Evolutionary conservation across 305 asterid species (phyloP).

Genomic region (Stenogyne calaminthoides): DNA sequence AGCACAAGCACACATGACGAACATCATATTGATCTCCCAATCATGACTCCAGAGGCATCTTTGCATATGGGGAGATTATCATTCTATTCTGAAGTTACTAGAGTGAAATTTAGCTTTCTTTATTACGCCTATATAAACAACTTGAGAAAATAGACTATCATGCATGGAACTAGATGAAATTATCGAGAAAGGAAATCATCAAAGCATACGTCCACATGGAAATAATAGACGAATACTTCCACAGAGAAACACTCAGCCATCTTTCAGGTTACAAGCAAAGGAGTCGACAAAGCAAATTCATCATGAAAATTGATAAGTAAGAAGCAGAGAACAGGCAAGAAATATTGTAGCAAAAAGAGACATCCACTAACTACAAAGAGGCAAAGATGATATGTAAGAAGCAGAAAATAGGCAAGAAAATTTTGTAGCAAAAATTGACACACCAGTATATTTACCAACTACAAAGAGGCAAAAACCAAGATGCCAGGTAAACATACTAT

Average conservation of each 20-base stretch:
- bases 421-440: no score
- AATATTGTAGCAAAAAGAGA: background rate
- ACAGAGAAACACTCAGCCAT: background rate
- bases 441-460: background rate
- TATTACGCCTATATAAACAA: background rate
- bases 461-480: background rate
- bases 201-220: background rate
- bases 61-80: background rate
- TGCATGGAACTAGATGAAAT: background rate
- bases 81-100: background rate
- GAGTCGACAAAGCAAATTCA: background rate
- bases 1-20: background rate
- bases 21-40: background rate
- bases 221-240: background rate
- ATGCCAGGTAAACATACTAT: background rate
- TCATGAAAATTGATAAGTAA: background rate
- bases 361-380: background rate
- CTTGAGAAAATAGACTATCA: background rate
- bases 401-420: background rate
- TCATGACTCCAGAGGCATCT: background rate
- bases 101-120: background rate
- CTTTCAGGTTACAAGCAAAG: background rate
- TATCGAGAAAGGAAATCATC: background rate
- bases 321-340: background rate
- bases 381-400: background rate